Percentiles rank a stretch among this genome's conserved stretches.
phyloP scores from a whole-genome alignment of 495 filamentous ascomycete species.

The Terfezia claveryi region DNA sequence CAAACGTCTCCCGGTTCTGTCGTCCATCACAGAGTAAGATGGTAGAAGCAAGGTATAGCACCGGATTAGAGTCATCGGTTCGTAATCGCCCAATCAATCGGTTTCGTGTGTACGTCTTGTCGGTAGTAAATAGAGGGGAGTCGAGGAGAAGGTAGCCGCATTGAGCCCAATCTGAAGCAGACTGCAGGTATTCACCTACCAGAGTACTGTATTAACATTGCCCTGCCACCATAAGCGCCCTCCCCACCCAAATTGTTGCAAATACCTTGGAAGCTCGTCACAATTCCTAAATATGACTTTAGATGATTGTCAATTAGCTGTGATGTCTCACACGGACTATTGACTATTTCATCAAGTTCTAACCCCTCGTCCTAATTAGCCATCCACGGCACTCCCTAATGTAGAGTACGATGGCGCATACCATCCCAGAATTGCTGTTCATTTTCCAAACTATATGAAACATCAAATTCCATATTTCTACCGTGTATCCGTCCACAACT shows the following conservation, averaged over 20 bases:
- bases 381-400: background rate
- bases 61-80: slow-evolving; percentile 57
- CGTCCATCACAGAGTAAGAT: slow-evolving; percentile 84
- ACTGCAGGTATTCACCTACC: slow-evolving; percentile 55
- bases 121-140: slow-evolving; percentile 45
- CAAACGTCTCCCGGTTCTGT: slow-evolving; percentile 47
- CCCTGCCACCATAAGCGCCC: background rate
- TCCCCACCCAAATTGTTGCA: background rate
- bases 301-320: slow-evolving; percentile 69
- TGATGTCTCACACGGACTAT: slow-evolving; percentile 46
- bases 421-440: slow-evolving; percentile 89
- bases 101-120: slow-evolving; percentile 70
- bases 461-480: slow-evolving; percentile 32
- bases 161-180: slow-evolving; percentile 62
- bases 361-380: slow-evolving; percentile 7
- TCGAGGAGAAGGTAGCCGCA: slow-evolving; percentile 66
- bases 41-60: slow-evolving; percentile 59
- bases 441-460: slow-evolving; percentile 47
- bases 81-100: slow-evolving; percentile 83
- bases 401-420: slow-evolving; percentile 20
- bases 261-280: slow-evolving; percentile 49
- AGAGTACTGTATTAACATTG: slow-evolving; percentile 1
- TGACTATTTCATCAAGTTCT: slow-evolving; percentile 71
- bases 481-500: background rate
- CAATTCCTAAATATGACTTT: slow-evolving; percentile 61